phyloP scores from a whole-genome alignment of 306 rosid species.

The Parietaria judaica region DNA sequence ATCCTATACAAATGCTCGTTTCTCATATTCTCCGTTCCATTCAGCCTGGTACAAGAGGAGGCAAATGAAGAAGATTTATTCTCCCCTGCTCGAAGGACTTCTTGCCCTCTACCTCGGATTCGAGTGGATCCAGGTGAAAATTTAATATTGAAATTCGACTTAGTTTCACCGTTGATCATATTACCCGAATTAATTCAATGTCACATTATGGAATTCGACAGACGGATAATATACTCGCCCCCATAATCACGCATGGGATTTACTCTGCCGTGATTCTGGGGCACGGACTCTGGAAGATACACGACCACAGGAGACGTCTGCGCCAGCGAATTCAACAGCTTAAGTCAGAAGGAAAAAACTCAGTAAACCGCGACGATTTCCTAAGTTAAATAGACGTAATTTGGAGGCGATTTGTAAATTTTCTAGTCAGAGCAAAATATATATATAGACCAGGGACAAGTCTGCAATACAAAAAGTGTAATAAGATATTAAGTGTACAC shows the following conservation, averaged over 20 bases:
- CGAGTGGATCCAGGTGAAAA: slow-evolving; percentile 84
- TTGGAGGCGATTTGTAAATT: slow-evolving; percentile 33
- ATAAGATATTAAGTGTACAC: not conserved
- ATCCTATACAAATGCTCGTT: not conserved
- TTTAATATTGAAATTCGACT: not conserved
- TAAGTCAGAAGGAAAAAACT: slow-evolving; percentile 38
- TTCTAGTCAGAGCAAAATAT: slow-evolving; percentile 22
- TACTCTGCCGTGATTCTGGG: slow-evolving; percentile 88
- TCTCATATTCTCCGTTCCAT: slow-evolving; percentile 5
- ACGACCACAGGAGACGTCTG: slow-evolving; percentile 69
- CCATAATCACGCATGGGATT: slow-evolving; percentile 89
- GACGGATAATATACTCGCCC: slow-evolving; percentile 86
- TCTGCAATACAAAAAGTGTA: not conserved
- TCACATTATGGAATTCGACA: slow-evolving; percentile 24
- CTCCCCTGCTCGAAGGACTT: slow-evolving; percentile 92
- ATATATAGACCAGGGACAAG: not conserved
- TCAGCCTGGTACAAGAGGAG: slow-evolving; percentile 92
- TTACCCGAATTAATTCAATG: not conserved
- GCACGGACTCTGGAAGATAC: slow-evolving; percentile 93
- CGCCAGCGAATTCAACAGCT: slow-evolving; percentile 74
- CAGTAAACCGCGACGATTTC: slow-evolving; percentile 24
- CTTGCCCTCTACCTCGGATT: slow-evolving; percentile 92
- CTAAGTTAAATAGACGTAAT: slow-evolving; percentile 10
- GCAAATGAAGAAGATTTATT: slow-evolving; percentile 87
- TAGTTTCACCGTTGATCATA: too few relatives aligned